Evolutionary conservation across 805 yeast genomes (phyloP).

Genomic region (Sugiyamaella smithiae): DNA sequence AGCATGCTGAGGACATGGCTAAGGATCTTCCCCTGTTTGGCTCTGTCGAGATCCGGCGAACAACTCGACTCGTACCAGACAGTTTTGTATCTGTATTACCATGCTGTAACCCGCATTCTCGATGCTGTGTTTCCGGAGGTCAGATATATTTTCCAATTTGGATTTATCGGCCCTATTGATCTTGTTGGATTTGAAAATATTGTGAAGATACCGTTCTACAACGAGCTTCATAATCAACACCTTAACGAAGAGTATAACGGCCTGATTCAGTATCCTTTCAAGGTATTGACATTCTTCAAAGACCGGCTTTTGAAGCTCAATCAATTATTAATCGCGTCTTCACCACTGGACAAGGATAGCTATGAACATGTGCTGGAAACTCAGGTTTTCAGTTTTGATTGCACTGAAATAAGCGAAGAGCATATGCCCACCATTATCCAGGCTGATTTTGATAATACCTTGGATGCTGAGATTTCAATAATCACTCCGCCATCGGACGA

Average conservation of each 20-base stretch:
- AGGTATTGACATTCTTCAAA: conserved; percentile 33
- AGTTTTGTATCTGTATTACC: conserved; percentile 35
- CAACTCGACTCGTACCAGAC: conserved; percentile 15
- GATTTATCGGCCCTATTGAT: conserved; percentile 39
- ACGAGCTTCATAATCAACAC: not conserved
- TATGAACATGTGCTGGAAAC: conserved; percentile 27
- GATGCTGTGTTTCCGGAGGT: conserved; percentile 39
- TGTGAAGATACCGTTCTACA: conserved; percentile 9
- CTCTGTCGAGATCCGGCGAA: conserved; percentile 17
- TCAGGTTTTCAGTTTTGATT: conserved; percentile 31
- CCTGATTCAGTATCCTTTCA: conserved; percentile 29
- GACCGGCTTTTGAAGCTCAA: conserved; percentile 24
- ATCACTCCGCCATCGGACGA: conserved; percentile 13
- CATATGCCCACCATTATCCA: conserved; percentile 17
- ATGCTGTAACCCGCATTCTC: conserved; percentile 34
- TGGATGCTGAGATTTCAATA: conserved; percentile 6
- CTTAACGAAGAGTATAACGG: conserved; percentile 4
- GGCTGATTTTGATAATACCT: conserved; percentile 2
- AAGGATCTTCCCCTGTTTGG: conserved; percentile 27
- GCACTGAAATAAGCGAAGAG: conserved; percentile 16
- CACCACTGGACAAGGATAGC: conserved; percentile 13
- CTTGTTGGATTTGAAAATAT: conserved; percentile 28
- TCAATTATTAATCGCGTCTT: conserved; percentile 19
- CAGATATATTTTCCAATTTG: conserved; percentile 36
- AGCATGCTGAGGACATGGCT: conserved; percentile 28